Evolutionary conservation across 1,284 basidiomycete species (phyloP), one percentile per base, ranked within the genome.

Genomic region (Rhodotorula mucilaginosa): DNA sequence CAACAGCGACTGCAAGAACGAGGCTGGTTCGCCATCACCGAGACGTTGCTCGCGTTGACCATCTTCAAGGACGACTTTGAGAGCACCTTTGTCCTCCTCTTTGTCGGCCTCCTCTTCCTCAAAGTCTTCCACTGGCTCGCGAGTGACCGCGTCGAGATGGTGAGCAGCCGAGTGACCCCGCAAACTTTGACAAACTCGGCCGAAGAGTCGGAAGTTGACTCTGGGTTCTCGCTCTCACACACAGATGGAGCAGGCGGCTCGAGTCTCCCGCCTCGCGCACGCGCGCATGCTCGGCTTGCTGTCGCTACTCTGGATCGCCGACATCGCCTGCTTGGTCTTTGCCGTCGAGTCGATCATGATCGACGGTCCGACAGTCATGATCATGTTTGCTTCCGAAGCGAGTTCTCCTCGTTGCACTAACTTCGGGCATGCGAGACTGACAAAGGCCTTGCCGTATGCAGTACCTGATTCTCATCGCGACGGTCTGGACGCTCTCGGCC

Each of bases 61-160:
- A 97, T 98, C 78, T 99, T 99, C 83, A 87, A 94, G 69, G 81
- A 83, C 80, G 79, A 81, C 76, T 82, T 81, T 56, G 74, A 97
- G 81, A 87, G 90, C n/a, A 88, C 89, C 1, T 98, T 98, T 80
- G 90, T 90, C 51, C 83, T 95, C 75, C 91, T 97, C 87, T 98
- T 97, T 80, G 89, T 91, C 26, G 88, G 93, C 75, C 84, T 99
- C 29, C 87, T 98, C 21, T 96, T 97, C 78, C 86, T 98, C 78
- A 98, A 98, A 81, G 93, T 92, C 67, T 99, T 99, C 82, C 97
- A 99, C 81, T 98, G 95, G 95, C 86, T 99, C 47, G 88, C 93
- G 69, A 88, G 89, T 4, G 96, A 98, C 80, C 87, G 97, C 58
- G 91, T 99, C 65, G 97, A 99, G 86, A 95, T 92, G 86, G 94